Base-by-base conservation (phyloP, 345 rosid species). In the Gossypium raimondii region DNA sequence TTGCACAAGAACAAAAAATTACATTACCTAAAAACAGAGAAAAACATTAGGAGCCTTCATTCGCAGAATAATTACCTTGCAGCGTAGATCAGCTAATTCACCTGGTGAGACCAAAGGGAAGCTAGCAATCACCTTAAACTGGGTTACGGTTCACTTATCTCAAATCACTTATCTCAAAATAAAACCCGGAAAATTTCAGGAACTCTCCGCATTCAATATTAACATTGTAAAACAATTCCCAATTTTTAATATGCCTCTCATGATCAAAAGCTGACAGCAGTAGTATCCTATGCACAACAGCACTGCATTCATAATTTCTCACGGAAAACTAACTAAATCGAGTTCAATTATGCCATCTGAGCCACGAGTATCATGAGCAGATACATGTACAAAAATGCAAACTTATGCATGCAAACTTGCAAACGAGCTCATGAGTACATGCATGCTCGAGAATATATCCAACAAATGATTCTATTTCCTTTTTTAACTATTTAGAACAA, bases 61-160 rank as follows among this genome's bases (percentile, higher is more conserved):
- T 74, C 66, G 84, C 58, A 48, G 60, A 12, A 74, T 44, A 50
- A 18, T 77, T 55, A 70, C 80, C 77, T 76, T 41, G 63, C 67
- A 53, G 7, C 29, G 3, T 22, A 67, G 58, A 38, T 67, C 52
- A 50, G 25, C 52, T 79, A 80, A 87, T 80, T 82, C 69, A 75
- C 73, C 77, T 52, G 29, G 77, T 76, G 86, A 84, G 85, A 81
- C 84, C 84, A 44, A 50, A 52, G 34, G 77, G 84, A 76, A 81
- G 85, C 87, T 82, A 84, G 82, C 85, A 75, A 81, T 65, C 80
- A 85, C 83, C 84, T 83, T 56, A 2, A 41, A 43, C 2, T 11
- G 29, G 27, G 65, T 48, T 53, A 79, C 76, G 70, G 85, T 83
- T 83, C 65, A 82, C 78, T 60, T 18, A 25, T 73, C 79, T 70